Base-by-base conservation (phyloP, 2,329 filamentous ascomycete genomes). In the Fusarium sterilihyphosum region DNA sequence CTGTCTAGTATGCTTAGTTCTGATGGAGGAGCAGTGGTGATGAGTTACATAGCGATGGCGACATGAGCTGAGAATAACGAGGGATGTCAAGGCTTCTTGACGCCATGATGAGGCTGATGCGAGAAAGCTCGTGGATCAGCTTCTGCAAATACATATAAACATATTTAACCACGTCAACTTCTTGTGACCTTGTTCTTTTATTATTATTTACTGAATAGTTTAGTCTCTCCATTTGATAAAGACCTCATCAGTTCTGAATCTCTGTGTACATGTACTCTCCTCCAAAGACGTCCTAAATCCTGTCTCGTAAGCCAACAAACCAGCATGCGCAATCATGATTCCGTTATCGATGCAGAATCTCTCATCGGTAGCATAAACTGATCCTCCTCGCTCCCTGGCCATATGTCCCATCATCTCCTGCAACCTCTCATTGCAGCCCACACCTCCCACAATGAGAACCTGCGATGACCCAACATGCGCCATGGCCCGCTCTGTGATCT, bases 341-440 rank as follows among this genome's bases (percentile, higher is more conserved):
- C 96, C 96, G 79, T 99, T 99, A 83, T 99, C 96, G 78, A 99
- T 99, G 82, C 96, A 99, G 82, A 98, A 99, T 52, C 96, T 88
- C 86, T 99, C 96, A 81, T 99, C 96, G 0, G 96, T 98, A 31
- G 96, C 95, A 84, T 93, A 98, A 8, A 98, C 94, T 78, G 91
- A 95, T 8, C 96, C 96, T 61, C 95, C 94, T 43, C 96, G 87
- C 82, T 98, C 95, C 50, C 87, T 87, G 22, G 95, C 96, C 96
- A 99, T 99, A 53, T 93, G 87, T 22, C 94, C 95, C 96, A 99
- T 99, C 96, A 99, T 99, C 79, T 97, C 91, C 85, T 99, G 96
- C 76, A 99, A 82, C 8, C 96, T 89, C 85, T 97, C 92, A 81
- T 99, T 99, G 82, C 94, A 98, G 7, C 96, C 96, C 3, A 99